These are phyloP conservation scores for Huntiella abstrusa DNA, from an alignment of 2,329 filamentous ascomycete genomes.

Conservation along the genomic window DNA sequence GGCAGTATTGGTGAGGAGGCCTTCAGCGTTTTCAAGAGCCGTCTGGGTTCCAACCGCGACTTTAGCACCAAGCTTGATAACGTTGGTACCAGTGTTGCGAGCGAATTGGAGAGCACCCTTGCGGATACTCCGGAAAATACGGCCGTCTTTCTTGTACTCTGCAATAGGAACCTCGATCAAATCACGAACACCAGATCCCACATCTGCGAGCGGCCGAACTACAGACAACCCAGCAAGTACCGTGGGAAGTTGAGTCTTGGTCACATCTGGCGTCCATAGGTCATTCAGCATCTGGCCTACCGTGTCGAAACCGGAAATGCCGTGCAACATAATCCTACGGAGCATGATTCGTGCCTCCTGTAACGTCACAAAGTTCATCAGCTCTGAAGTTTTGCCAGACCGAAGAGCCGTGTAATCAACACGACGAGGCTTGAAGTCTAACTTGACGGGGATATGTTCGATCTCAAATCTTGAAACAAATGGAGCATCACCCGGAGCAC, in stretches of 20 bases:
- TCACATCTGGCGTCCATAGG: constrained; percentile 91
- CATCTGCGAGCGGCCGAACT: constrained; percentile 77
- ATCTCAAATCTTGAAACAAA: constrained; percentile 86
- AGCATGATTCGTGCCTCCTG: constrained; percentile 77
- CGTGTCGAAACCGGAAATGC: constrained; percentile 75
- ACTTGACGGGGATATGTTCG: constrained; percentile 61
- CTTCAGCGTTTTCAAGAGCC: constrained; percentile 77
- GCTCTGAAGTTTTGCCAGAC: constrained; percentile 86
- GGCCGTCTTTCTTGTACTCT: constrained; percentile 87
- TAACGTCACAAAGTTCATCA: constrained; percentile 95
- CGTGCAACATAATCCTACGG: constrained; percentile 80
- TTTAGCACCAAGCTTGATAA: constrained; percentile 89
- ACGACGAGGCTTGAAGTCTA: constrained; percentile 95
- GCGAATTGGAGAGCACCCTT: constrained; percentile 84
- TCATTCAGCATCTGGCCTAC: constrained; percentile 82
- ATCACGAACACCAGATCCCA: constrained; percentile 71
- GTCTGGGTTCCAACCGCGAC: constrained; percentile 87
- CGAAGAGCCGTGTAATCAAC: constrained; percentile 86
- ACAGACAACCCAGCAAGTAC: constrained; percentile 79
- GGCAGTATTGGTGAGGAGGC: constrained; percentile 32
- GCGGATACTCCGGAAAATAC: constrained; percentile 75
- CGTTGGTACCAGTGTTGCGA: constrained; percentile 78
- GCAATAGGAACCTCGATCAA: constrained; percentile 76
- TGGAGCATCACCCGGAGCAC: constrained; percentile 49
- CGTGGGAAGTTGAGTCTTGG: constrained; percentile 68